Conservation (phyloP, 2,329 filamentous ascomycete species). For the Paecilomyces variotii region DNA sequence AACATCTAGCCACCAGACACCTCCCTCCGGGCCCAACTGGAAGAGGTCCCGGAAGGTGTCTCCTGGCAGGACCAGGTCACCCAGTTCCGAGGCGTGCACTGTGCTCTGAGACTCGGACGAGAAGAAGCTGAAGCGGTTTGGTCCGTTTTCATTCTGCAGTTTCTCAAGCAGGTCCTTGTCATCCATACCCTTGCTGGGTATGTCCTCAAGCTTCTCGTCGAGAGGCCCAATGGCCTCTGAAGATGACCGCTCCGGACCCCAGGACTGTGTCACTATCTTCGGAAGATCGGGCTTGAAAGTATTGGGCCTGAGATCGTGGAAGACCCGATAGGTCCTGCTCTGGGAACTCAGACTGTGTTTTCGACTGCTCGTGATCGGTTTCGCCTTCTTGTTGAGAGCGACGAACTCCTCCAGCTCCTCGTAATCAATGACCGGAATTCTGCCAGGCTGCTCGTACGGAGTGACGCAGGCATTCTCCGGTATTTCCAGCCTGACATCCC, state of each 20-base stretch:
- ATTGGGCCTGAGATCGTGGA: conserved; percentile 52
- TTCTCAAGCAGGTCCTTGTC: conserved; percentile 26
- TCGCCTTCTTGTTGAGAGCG: conserved; percentile 48
- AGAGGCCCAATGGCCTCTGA: conserved; percentile 21
- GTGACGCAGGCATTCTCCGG: conserved; percentile 75
- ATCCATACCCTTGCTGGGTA: conserved; percentile 16
- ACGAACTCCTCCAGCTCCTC: conserved; percentile 93
- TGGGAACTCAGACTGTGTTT: conserved; percentile 44
- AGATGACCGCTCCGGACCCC: conserved; percentile 17
- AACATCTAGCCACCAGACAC: conserved; percentile 98
- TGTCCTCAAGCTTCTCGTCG: conserved; percentile 27
- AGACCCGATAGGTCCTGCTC: conserved; percentile 45
- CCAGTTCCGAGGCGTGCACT: conserved; percentile 81
- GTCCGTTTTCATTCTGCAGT: conserved; percentile 45
- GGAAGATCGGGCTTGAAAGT: conserved; percentile 26
- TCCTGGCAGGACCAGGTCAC: conserved; percentile 78
- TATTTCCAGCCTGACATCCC: conserved; percentile 26
- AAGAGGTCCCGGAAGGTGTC: conserved; percentile 88
- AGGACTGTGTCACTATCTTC: conserved; percentile 25
- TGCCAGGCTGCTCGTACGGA: conserved; percentile 65
- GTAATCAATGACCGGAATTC: conserved; percentile 78
- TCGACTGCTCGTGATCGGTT: conserved; percentile 26
- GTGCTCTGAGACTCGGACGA: conserved; percentile 91
- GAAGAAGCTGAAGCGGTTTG: conserved; percentile 91
- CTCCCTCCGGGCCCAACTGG: conserved; percentile 58